Evolutionary conservation across 2,329 filamentous ascomycete genomes (phyloP).

Genomic region (Achaetomium macrosporum): DNA sequence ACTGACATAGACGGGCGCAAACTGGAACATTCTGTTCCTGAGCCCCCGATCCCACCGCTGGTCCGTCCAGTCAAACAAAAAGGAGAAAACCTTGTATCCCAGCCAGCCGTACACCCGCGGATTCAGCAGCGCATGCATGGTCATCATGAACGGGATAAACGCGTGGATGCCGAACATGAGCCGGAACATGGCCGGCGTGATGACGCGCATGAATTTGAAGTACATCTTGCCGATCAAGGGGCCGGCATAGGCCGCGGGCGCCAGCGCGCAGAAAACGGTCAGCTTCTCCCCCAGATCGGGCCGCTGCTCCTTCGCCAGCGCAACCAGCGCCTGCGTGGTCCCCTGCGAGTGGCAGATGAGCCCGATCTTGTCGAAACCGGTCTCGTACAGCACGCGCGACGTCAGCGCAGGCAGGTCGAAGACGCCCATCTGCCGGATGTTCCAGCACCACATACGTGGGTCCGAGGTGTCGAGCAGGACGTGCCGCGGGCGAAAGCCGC

Average conservation of each 20-base stretch:
- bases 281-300: conserved; percentile 78
- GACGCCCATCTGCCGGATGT: conserved; percentile 88
- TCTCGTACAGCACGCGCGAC: conserved; percentile 73
- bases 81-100: conserved; percentile 84
- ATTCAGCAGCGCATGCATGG: conserved; percentile 63
- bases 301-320: conserved; percentile 81
- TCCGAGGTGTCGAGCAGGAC: conserved; percentile 63
- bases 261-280: conserved; percentile 84
- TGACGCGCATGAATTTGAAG: conserved; percentile 83
- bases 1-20: conserved; percentile 84
- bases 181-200: conserved; percentile 70
- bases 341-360: conserved; percentile 87
- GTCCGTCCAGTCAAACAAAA: conserved; percentile 85
- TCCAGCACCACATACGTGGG: conserved; percentile 95
- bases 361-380: conserved; percentile 74
- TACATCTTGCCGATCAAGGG: conserved; percentile 80
- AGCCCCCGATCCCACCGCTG: conserved; percentile 75
- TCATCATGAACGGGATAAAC: conserved; percentile 93
- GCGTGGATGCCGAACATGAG: conserved; percentile 85
- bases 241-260: conserved; percentile 85
- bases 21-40: conserved; percentile 81
- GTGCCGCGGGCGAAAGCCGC: conserved; percentile 76
- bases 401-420: conserved; percentile 79
- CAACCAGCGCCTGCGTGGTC: conserved; percentile 81
- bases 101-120: conserved; percentile 68